Conservation (phyloP, 1,284 basidiomycete species). For the Porodaedalea pini region DNA sequence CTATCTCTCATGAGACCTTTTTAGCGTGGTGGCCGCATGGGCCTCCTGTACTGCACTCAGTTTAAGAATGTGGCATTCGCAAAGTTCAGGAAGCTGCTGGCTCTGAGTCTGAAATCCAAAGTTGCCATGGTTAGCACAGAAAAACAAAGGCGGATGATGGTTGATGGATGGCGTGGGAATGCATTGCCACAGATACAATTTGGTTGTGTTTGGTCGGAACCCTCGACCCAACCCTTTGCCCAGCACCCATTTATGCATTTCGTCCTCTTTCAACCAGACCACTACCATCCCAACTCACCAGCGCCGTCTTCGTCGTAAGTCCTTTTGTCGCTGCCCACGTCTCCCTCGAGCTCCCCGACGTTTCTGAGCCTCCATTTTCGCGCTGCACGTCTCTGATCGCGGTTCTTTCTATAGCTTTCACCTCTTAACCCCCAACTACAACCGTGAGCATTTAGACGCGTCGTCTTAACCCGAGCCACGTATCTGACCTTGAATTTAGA, state of each 20-base stretch:
- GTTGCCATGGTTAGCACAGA: not conserved
- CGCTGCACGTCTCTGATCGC: slow-evolving; percentile 28
- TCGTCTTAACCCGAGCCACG: slow-evolving; percentile 27
- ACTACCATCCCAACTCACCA: slow-evolving; percentile 42
- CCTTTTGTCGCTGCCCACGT: slow-evolving; percentile 29
- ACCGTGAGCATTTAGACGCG: slow-evolving; percentile 30
- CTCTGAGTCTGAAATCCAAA: not conserved
- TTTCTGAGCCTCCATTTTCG: slow-evolving; percentile 32
- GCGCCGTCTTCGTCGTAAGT: slow-evolving; percentile 28
- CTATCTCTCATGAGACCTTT: not conserved
- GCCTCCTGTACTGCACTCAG: not conserved
- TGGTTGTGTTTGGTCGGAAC: slow-evolving; percentile 20
- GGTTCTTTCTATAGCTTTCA: slow-evolving; percentile 23
- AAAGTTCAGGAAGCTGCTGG: not conserved
- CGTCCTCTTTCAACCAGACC: slow-evolving; percentile 40
- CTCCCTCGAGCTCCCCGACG: slow-evolving; percentile 21
- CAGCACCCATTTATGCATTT: slow-evolving; percentile 45
- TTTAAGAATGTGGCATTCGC: not conserved
- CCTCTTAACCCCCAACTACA: slow-evolving; percentile 1
- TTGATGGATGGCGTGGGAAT: slow-evolving; percentile 15
- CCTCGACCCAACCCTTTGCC: slow-evolving; percentile 42
- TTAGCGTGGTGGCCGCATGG: not conserved
- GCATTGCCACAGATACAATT: slow-evolving; percentile 1
- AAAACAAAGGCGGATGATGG: not conserved
- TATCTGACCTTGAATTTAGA: slow-evolving; percentile 37